Base-by-base conservation (phyloP, 2,329 filamentous ascomycete species). In the Setomelanomma holmii region DNA sequence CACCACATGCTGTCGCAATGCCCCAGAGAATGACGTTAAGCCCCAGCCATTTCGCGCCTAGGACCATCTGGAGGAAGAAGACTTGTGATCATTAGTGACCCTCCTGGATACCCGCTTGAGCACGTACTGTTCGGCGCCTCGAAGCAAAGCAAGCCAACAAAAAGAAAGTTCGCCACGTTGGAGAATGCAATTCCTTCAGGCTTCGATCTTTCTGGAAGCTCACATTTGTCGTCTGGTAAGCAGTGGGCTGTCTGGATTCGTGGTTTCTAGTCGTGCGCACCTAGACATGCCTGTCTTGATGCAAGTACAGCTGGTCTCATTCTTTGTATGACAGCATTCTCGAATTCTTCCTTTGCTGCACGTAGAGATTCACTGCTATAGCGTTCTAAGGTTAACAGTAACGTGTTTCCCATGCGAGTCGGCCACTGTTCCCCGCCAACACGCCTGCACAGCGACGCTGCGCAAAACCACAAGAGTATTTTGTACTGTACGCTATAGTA, bases 31-130 rank as follows among this genome's bases (percentile, higher is more conserved):
- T 60, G 6, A 79, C 73, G 46, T 70, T 73, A 1, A 62, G 40
- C 1, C 79, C 79, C 4, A 84, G 71, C 54, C 80, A 83, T 61
- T 83, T 84, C 16, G 80, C 80, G 0, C 79, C 79, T 1, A 81
- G 81, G 1, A 83, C 63, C 17, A 76, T 74, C 59, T 84, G 81
- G 72, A 84, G 54, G 34, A 60, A 51, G 30, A 53, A 54, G 34
- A 53, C 53, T 56, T 17, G 2, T 4, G 22, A 4, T 19, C 24
- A 11, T 24, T 24, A 23, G 21, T 41, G 4, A 19, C 16, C 10
- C 19, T 6, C 30, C 46, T 21, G 42, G 34, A 38, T 36, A 11
- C 5, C 10, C 14, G 3, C 34, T 19, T 4, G 23, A 11, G 8
- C 3, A 46, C 49, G 24, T 24, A n/a, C 74, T 78, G 48, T 75